phyloP scores from a whole-genome alignment of 2,329 filamentous ascomycete species.

The Paramyrothecium sp. region DNA sequence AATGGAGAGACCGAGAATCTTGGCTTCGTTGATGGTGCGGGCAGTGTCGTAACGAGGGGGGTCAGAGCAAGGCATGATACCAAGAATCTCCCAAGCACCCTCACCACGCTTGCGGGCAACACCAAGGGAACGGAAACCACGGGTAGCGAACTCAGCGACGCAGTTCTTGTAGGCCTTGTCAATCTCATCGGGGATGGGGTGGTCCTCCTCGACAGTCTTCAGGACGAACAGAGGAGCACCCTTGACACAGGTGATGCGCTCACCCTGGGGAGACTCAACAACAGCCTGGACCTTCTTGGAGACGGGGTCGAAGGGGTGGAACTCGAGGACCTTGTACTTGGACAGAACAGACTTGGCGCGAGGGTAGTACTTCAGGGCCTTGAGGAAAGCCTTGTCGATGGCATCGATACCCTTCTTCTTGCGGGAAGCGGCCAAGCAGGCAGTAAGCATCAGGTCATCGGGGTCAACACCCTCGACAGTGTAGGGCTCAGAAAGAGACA shows the following conservation, averaged over 20 bases:
- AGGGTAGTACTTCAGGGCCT: slow-evolving; percentile 79
- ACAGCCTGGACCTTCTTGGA: slow-evolving; percentile 89
- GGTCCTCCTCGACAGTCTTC: slow-evolving; percentile 83
- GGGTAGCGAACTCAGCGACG: slow-evolving; percentile 85
- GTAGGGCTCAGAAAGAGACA: slow-evolving; percentile 82
- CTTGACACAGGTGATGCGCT: slow-evolving; percentile 87
- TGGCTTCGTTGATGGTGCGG: slow-evolving; percentile 87
- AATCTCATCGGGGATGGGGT: slow-evolving; percentile 72
- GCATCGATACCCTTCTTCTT: slow-evolving; percentile 96
- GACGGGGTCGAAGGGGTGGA: slow-evolving; percentile 87
- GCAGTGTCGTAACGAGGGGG: slow-evolving; percentile 88
- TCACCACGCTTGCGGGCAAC: slow-evolving; percentile 86
- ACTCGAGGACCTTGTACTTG: slow-evolving; percentile 83
- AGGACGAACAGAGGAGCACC: slow-evolving; percentile 86
- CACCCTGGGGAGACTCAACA: slow-evolving; percentile 79
- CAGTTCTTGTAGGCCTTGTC: slow-evolving; percentile 89
- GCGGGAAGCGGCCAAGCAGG: slow-evolving; percentile 83
- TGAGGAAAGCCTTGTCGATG: slow-evolving; percentile 93
- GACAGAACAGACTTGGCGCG: slow-evolving; percentile 75
- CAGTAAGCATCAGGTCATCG: slow-evolving; percentile 89
- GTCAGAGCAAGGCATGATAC: slow-evolving; percentile 93
- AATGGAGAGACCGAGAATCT: slow-evolving; percentile 82
- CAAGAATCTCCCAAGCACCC: slow-evolving; percentile 84
- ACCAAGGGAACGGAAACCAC: slow-evolving; percentile 92
- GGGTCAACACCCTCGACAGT: slow-evolving; percentile 78